These are phyloP conservation scores for Selenicereus undatus DNA, from an alignment of 148 eudicot genomes.

Conservation along the genomic window DNA sequence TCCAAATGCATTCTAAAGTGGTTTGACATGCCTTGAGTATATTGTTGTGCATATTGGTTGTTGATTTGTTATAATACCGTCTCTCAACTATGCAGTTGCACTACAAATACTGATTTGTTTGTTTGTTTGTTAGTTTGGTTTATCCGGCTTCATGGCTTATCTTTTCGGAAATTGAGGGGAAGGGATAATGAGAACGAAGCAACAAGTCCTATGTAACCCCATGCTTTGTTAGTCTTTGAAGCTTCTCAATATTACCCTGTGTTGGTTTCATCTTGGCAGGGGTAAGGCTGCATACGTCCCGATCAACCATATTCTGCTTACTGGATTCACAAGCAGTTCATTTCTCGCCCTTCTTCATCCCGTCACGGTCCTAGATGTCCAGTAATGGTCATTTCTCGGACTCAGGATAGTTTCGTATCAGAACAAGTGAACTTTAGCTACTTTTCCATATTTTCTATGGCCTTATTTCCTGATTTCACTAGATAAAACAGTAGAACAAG, in stretches of 20 bases:
- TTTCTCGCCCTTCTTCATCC: not conserved
- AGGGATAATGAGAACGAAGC: not conserved
- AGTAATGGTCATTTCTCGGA: not conserved
- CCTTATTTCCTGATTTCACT: not conserved
- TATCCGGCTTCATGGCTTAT: not conserved
- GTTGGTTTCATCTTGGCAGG: not conserved
- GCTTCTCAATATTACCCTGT: not conserved
- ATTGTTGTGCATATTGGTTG: not conserved
- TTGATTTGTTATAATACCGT: not conserved
- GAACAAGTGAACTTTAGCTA: not conserved
- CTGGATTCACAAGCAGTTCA: not conserved
- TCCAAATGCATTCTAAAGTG: not conserved
- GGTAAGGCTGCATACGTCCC: not conserved
- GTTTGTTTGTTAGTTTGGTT: not conserved
- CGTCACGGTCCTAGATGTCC: not conserved
- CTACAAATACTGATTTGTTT: not conserved
- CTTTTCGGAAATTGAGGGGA: not conserved
- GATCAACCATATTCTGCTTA: not conserved
- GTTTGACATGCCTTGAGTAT: not conserved
- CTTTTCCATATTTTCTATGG: not conserved
- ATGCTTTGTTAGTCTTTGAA: not conserved
- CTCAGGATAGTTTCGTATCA: not conserved
- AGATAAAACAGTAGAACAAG: not conserved
- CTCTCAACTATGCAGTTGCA: not conserved
- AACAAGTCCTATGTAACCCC: not conserved